phyloP scores from a whole-genome alignment of 2,329 filamentous ascomycete species.

The Talaromyces marneffei region DNA sequence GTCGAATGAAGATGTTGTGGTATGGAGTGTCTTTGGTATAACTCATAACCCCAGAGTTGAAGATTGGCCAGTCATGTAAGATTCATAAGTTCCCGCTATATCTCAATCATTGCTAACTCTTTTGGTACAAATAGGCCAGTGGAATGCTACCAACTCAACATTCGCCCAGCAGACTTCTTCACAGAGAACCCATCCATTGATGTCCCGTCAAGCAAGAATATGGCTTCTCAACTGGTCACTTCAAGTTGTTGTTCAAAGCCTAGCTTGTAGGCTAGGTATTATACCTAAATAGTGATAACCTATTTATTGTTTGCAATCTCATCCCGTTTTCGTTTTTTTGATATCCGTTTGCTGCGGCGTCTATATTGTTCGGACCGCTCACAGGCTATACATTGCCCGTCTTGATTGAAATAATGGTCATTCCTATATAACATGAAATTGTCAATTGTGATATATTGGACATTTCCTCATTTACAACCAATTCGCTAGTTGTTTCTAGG shows the following conservation, averaged over 20 bases:
- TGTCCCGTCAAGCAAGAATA: constrained; percentile 33
- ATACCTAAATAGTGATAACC: not conserved
- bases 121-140: constrained; percentile 27
- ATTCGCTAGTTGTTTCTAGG: not conserved
- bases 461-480: not conserved
- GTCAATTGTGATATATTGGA: not conserved
- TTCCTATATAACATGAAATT: not conserved
- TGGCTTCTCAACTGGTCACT: constrained; percentile 26
- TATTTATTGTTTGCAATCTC: not conserved
- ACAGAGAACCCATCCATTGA: constrained; percentile 35
- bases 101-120: not conserved
- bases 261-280: constrained; percentile 15
- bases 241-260: constrained; percentile 29
- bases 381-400: constrained; percentile 14
- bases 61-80: constrained; percentile 10
- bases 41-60: constrained; percentile 26
- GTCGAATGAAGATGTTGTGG: constrained; percentile 34
- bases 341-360: constrained; percentile 10
- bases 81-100: not conserved
- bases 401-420: constrained; percentile 16
- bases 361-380: not conserved
- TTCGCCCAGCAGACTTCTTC: constrained; percentile 26
- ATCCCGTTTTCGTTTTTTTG: constrained; percentile 22
- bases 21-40: constrained; percentile 22
- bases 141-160: constrained; percentile 35